These are phyloP conservation scores for Nitzschia sp. DNA, from an alignment of 108 stramenopile species.

Conservation along the genomic window DNA sequence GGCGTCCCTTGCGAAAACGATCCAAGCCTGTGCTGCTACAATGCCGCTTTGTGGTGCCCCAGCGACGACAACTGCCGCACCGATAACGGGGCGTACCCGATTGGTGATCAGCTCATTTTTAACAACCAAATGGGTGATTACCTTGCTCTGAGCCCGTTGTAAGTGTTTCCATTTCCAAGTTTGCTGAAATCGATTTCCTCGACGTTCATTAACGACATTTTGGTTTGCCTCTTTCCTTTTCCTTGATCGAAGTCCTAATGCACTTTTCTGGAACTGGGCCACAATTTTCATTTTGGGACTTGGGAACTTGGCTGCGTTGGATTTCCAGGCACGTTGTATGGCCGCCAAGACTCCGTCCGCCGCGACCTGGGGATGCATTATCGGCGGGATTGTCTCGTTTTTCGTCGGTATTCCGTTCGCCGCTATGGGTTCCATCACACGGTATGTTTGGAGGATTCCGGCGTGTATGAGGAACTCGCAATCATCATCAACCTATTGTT, in stretches of 20 bases:
- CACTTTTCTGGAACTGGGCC: conserved; percentile 71
- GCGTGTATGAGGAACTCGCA: background rate
- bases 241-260: conserved; percentile 20
- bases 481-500: background rate
- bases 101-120: conserved; percentile 65
- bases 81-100: conserved; percentile 83
- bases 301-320: conserved; percentile 84
- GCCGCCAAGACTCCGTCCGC: conserved; percentile 64
- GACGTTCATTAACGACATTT: too few species aligned
- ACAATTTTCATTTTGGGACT: conserved; percentile 79
- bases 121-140: conserved; percentile 52
- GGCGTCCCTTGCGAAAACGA: conserved; percentile 59
- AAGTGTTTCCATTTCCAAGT: too few species aligned
- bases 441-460: too few species aligned
- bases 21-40: conserved; percentile 67
- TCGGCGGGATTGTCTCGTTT: conserved; percentile 71
- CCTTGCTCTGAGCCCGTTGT: conserved; percentile 59
- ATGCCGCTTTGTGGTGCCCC: conserved; percentile 60
- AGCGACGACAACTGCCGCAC: conserved; percentile 28
- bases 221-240: too few species aligned
- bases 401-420: conserved; percentile 75
- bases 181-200: too few species aligned
- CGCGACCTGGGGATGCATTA: conserved; percentile 59
- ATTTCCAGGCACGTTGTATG: conserved; percentile 87
- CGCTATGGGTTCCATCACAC: conserved; percentile 70